phyloP scores from a whole-genome alignment of 352 stramenopile genomes.

The Phytophthora pluvialis region DNA sequence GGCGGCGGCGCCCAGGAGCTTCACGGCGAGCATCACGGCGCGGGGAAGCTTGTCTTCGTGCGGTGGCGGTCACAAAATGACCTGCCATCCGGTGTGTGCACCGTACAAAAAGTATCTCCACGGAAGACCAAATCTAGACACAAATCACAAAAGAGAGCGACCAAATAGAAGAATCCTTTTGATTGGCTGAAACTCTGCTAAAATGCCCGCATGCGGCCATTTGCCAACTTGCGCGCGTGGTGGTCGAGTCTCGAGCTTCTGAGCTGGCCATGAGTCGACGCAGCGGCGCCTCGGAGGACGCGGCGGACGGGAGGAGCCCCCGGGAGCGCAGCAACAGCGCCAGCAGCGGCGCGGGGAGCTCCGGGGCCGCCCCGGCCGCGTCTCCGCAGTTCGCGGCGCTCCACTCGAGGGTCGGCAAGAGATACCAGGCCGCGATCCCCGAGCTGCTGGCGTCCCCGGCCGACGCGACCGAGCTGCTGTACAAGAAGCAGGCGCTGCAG shows the following conservation, averaged over 20 bases:
- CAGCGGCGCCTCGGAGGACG: conserved; percentile 24
- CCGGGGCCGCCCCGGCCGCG: background rate
- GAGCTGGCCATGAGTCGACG: conserved; percentile 39
- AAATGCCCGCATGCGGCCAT: conserved; percentile 16
- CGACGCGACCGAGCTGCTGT: conserved; percentile 26
- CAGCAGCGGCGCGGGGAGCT: conserved; percentile 26
- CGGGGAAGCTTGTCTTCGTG: background rate
- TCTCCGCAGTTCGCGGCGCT: conserved; percentile 69
- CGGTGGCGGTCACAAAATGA: conserved; percentile 18
- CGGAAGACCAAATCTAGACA: background rate
- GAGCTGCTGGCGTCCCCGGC: conserved; percentile 41
- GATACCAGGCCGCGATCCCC: conserved; percentile 79
- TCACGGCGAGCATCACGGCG: conserved; percentile 35
- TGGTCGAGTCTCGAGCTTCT: conserved; percentile 23
- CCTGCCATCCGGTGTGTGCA: background rate
- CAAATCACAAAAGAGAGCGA: conserved; percentile 1
- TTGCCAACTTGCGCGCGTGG: conserved; percentile 24
- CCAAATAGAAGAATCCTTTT: background rate
- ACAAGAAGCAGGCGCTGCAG: conserved; percentile 39
- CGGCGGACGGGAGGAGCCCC: conserved; percentile 8
- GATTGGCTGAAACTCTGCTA: conserved; percentile 14
- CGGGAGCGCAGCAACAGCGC: conserved; percentile 39
- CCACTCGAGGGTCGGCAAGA: conserved; percentile 80
- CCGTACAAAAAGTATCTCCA: conserved; percentile 12
- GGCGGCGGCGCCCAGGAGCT: conserved; percentile 22